Conservation (phyloP, 2,329 filamentous ascomycete genomes). For the Colletotrichum salicis region DNA sequence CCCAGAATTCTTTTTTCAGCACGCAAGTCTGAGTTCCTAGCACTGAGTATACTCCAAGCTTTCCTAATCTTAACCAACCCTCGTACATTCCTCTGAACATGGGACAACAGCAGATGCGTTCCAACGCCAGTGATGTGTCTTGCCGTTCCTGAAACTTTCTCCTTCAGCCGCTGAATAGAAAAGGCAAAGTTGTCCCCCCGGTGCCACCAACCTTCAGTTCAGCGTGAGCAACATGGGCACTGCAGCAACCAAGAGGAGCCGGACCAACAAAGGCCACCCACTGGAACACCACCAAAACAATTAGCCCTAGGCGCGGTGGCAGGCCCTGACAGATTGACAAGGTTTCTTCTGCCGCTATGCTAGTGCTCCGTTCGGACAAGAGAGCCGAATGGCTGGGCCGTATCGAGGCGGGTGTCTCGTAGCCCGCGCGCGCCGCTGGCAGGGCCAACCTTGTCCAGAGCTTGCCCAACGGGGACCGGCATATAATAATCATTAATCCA, state of each 20-base stretch:
- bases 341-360: conserved; percentile 18
- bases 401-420: not conserved
- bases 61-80: not conserved
- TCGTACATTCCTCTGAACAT: not conserved
- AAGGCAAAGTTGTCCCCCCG: not conserved
- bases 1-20: not conserved
- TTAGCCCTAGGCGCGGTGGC: not conserved
- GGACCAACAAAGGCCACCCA: not conserved
- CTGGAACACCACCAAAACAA: not conserved
- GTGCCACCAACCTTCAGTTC: too few species aligned
- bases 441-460: conserved; percentile 2
- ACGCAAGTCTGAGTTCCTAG: not conserved
- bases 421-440: conserved; percentile 23
- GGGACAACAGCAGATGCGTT: not conserved
- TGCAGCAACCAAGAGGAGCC: not conserved
- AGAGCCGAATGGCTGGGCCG: not conserved
- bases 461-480: conserved; percentile 10
- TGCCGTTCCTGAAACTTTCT: not conserved
- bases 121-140: not conserved
- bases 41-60: not conserved
- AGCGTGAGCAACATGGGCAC: not conserved
- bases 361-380: not conserved
- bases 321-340: not conserved
- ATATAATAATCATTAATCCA: not conserved
- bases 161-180: not conserved